Evolutionary conservation across 2,329 filamentous ascomycete genomes (phyloP), one percentile per base, ranked within the genome.

Genomic region (Diaporthe citrichinensis): DNA sequence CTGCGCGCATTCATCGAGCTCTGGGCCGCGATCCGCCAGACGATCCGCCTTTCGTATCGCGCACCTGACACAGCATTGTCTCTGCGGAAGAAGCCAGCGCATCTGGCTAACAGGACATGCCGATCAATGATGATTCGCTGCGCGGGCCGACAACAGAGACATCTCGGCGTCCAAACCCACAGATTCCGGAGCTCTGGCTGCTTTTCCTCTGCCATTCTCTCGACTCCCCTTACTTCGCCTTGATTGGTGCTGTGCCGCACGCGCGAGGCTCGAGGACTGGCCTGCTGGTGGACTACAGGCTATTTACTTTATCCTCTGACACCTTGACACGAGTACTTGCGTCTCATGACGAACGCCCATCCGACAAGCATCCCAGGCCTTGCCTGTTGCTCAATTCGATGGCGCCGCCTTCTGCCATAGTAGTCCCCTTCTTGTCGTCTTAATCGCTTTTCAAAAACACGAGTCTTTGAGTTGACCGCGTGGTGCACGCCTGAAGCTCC

Each of bases 11-110:
- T 20, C 49, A 69, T 36, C n/a, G 15, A 55, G 34, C 31, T 68
- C 65, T 28, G n/a, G 49, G 28, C 41, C 28, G 61, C 46, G n/a
- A 44, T 49, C 23, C 20, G 65, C 49, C 34, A 14, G n/a, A 41
- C 65, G 31, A 69, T n/a, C 31, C 34, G 46, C 65, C 31, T 55
- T 55, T 55, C 65, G 65, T 69, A 41, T 69, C 55, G 46, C 25
- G 34, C 23, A 41, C 34, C 65, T 28, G 49, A n/a, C n/a, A 20
- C 34, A 55, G 4, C 46, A 41, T n/a, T 67, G 41, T 25, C 34
- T 68, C 31, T 53, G 31, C 49, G 31, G 31, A 17, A 53, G 65
- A 20, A 53, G 46, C 31, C 65, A 39, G 34, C 23, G n/a, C 36
- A 23, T 25, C 59, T 65, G 39, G 39, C 17, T 4, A n/a, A 67